phyloP scores from a whole-genome alignment of 2,329 filamentous ascomycete species.

The Pseudonectria foliicola region DNA sequence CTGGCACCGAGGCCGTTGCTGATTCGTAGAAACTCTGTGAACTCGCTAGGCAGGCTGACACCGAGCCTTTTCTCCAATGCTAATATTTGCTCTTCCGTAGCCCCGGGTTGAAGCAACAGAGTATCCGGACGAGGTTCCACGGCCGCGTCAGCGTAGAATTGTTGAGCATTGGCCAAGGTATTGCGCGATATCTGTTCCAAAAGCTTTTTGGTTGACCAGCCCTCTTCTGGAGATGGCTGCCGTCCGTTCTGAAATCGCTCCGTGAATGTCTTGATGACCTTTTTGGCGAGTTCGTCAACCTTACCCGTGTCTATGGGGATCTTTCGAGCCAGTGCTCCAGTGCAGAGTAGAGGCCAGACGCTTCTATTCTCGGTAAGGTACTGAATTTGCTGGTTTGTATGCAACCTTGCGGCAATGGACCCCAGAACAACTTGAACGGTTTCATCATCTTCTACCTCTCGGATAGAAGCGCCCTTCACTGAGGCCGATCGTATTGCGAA shows the following conservation, averaged over 20 bases:
- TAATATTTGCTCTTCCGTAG: constrained; percentile 11
- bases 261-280: constrained; percentile 6
- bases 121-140: constrained; percentile 7
- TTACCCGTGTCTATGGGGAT: constrained; percentile 7
- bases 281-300: constrained; percentile 2
- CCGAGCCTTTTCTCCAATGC: constrained; percentile 8
- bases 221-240: constrained; percentile 2
- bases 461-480: constrained; percentile 1
- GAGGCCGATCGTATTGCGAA: constrained; percentile 6
- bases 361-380: constrained; percentile 4
- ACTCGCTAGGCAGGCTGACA: constrained; percentile 6
- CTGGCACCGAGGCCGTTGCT: constrained; percentile 13
- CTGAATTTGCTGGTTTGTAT: not conserved
- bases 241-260: constrained; percentile 8
- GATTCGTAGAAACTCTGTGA: constrained; percentile 13
- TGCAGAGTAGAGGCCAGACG: constrained; percentile 7
- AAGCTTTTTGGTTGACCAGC: constrained; percentile 6
- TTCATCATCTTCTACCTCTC: constrained; percentile 4
- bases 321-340: constrained; percentile 8
- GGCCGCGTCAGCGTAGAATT: constrained; percentile 2
- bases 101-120: constrained; percentile 8
- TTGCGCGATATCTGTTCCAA: constrained; percentile 6
- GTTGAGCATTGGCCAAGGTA: constrained; percentile 5
- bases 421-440: constrained; percentile 9
- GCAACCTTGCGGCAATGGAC: constrained; percentile 1